Evolutionary conservation across 192 early-diverging fungal genomes (phyloP).

Genomic region (Oehlia diaphana): DNA sequence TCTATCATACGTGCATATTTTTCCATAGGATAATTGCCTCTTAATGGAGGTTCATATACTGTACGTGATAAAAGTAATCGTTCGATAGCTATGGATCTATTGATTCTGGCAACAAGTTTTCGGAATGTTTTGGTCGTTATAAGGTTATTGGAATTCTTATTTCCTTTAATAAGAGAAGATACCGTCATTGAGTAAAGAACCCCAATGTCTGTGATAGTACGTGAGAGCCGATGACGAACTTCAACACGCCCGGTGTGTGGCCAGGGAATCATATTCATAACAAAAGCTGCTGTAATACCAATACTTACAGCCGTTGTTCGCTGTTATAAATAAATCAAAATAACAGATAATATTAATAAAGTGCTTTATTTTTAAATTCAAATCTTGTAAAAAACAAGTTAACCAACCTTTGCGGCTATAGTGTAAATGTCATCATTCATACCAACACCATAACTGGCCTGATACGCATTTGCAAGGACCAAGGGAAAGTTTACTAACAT

Average conservation of each 20-base stretch:
- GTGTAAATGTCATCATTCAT: conserved; percentile 9
- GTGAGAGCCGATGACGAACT: conserved; percentile 35
- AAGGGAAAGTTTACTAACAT: conserved; percentile 34
- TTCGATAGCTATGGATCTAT: conserved; percentile 35
- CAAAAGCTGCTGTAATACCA: conserved; percentile 35
- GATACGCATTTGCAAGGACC: conserved; percentile 36
- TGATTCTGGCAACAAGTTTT: conserved; percentile 32
- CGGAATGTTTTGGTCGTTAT: conserved; percentile 35
- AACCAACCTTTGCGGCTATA: conserved; percentile 11
- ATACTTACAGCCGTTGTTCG: conserved; percentile 34
- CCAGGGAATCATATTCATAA: conserved; percentile 37
- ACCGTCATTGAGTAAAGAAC: conserved; percentile 39
- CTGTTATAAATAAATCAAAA: conserved; percentile 17
- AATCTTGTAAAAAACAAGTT: not conserved
- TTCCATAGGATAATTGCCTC: conserved; percentile 36
- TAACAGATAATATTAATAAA: not conserved
- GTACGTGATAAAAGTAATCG: conserved; percentile 39
- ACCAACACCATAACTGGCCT: conserved; percentile 28
- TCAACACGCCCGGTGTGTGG: conserved; percentile 39
- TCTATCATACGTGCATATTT: conserved; percentile 35
- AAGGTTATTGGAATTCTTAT: not conserved
- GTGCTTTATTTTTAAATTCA: not conserved
- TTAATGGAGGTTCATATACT: conserved; percentile 39
- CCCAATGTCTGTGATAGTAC: conserved; percentile 36
- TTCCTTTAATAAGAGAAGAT: conserved; percentile 33